Evolutionary conservation across 805 yeast genomes (phyloP), one percentile per base, ranked within the genome.

Genomic region (Diddensiella santjacobensis): DNA sequence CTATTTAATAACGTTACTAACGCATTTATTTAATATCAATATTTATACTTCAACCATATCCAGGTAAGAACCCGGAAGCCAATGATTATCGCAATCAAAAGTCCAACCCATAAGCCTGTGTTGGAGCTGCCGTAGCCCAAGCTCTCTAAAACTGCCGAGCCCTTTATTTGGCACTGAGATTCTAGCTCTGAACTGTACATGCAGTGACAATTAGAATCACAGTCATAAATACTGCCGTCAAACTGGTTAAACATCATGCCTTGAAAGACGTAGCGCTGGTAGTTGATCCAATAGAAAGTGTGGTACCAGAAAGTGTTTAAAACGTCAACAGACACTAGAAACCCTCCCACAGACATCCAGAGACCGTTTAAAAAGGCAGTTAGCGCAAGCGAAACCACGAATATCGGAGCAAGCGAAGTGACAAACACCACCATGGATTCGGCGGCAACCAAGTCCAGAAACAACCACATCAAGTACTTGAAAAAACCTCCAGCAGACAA

Each of bases 311-410:
- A 70, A 8, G 44, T 59, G 46, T 70, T 70, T 50, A 70, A 59
- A 11, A 66, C 53, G 18, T 58, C 58, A n/a, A 64, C 53, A 11
- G 66, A 53, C 19, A 70, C 73, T 52, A 70, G 57, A 44, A 71
- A 71, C 3, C 74, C 74, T 11, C 71, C 70, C 5, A 69, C 72
- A 17, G 70, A 60, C 74, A 71, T 71, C 73, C 73, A 70, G n/a
- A 71, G 58, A 3, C 74, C 73, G 53, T 70, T 70, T 24, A 67
- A 61, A 53, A 71, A 70, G 1, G 74, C 72, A 3, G 71, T 66
- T 20, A 69, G 52, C 1, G 73, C 72, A 54, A 70, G 60, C 2
- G 72, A 59, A 35, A 66, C 64, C 4, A 70, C 74, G 50, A 69
- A 70, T 15, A 60, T 56, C 3, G 73, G 72, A 43, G 66, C 57